A percentile compares a stretch with the other conserved stretches of the same genome.
Conservation (phyloP, 768 basidiomycete species). For the Hygrophoropsis aurantiaca region DNA sequence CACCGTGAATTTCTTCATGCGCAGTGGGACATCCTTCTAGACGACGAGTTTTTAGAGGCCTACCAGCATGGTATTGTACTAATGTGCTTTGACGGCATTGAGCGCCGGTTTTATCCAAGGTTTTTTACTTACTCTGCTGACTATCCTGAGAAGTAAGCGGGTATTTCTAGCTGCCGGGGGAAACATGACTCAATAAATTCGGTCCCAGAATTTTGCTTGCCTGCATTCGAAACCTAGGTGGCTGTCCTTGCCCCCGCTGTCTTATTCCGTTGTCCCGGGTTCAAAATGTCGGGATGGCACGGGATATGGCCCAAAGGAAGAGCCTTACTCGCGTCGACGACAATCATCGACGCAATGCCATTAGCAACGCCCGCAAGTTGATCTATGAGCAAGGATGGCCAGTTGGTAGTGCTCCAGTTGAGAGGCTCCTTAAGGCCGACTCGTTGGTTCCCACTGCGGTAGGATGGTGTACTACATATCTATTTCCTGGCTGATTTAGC, state of each 20-base stretch:
- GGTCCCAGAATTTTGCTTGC: conserved; percentile 19
- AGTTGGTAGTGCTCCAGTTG: conserved; percentile 8
- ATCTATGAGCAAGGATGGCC: conserved; percentile 13
- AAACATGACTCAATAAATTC: neutral
- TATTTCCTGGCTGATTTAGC: neutral
- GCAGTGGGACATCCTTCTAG: conserved; percentile 9
- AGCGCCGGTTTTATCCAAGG: conserved; percentile 11
- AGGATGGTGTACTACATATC: neutral
- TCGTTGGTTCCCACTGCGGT: conserved; percentile 22
- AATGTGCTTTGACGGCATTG: conserved; percentile 7
- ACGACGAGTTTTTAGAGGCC: conserved; percentile 12
- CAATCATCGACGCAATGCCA: neutral
- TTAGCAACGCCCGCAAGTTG: neutral
- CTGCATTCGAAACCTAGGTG: conserved; percentile 16
- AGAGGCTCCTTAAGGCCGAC: conserved; percentile 6
- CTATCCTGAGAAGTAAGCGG: conserved; percentile 29
- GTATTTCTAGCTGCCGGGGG: too few species aligned
- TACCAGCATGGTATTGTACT: conserved; percentile 15
- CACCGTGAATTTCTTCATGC: conserved; percentile 13
- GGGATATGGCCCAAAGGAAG: conserved; percentile 4
- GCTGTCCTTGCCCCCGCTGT: conserved; percentile 30
- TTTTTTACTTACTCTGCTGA: conserved; percentile 18
- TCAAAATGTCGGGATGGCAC: conserved; percentile 3
- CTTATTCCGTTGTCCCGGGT: conserved; percentile 12
- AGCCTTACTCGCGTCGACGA: conserved; percentile 1